phyloP scores from a whole-genome alignment of 768 basidiomycete species.

The Sarcodon sp. region DNA sequence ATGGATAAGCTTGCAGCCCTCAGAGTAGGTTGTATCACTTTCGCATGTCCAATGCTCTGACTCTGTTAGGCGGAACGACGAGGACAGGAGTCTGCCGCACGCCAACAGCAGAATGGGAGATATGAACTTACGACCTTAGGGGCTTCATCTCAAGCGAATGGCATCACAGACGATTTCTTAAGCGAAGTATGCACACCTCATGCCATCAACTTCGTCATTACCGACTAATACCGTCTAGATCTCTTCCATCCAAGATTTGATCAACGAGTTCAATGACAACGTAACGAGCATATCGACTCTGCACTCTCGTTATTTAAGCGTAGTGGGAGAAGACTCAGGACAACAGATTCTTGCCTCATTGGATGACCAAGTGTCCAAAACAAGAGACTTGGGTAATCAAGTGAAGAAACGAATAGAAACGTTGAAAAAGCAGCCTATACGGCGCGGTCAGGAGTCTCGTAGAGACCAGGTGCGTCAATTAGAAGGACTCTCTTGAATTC shows the following conservation, averaged over 20 bases:
- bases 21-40: neutral
- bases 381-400: slow-evolving; percentile 52
- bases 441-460: slow-evolving; percentile 55
- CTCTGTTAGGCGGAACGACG: no score
- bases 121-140: no score
- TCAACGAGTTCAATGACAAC: slow-evolving; percentile 58
- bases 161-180: no score
- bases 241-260: slow-evolving; percentile 57
- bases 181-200: no score
- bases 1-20: neutral
- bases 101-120: no score
- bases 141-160: no score
- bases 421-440: slow-evolving; percentile 50
- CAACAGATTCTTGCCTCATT: slow-evolving; percentile 50
- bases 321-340: slow-evolving; percentile 56
- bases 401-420: slow-evolving; percentile 66
- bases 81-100: no score
- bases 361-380: slow-evolving; percentile 59
- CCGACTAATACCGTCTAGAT: slow-evolving; percentile 32
- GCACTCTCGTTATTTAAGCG: slow-evolving; percentile 65
- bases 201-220: neutral
- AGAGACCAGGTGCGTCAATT: slow-evolving; percentile 51
- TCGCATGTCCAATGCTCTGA: no score
- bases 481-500: slow-evolving; percentile 23
- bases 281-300: slow-evolving; percentile 55